These are phyloP conservation scores for Vachellia pachyceras DNA, from an alignment of 306 rosid genomes.

Conservation along the genomic window DNA sequence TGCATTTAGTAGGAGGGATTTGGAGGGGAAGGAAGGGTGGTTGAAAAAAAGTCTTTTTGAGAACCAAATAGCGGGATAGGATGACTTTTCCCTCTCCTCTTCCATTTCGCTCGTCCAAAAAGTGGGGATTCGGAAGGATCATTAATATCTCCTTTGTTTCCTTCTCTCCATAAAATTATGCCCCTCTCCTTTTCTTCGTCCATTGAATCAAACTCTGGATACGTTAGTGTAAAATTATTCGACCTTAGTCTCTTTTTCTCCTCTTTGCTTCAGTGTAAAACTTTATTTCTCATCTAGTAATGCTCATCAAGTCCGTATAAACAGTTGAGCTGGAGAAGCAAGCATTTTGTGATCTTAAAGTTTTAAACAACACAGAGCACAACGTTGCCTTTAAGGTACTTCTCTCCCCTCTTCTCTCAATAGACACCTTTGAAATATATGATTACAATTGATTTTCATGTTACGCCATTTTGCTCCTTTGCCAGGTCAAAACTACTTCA, in stretches of 20 bases:
- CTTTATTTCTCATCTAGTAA: conserved; percentile 26
- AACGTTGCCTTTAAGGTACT: conserved; percentile 79
- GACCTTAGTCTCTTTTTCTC: background rate
- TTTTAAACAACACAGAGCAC: conserved; percentile 67
- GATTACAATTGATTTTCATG: conserved; percentile 17
- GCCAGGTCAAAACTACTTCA: conserved; percentile 81
- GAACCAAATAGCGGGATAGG: background rate
- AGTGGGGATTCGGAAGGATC: background rate
- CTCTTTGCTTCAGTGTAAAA: background rate
- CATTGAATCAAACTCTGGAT: background rate
- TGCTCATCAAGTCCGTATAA: conserved; percentile 40
- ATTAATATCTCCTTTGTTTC: background rate
- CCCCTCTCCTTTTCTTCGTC: background rate
- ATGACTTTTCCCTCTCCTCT: background rate
- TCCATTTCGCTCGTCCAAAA: background rate
- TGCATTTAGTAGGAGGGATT: background rate
- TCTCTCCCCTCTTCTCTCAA: background rate
- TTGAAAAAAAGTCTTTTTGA: background rate
- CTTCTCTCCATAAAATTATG: background rate
- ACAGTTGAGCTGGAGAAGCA: conserved; percentile 82
- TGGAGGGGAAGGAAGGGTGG: background rate
- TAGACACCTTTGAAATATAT: conserved; percentile 61
- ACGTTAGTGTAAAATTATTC: background rate
- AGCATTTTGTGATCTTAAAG: conserved; percentile 73
- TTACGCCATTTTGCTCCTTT: conserved; percentile 16